phyloP scores from a whole-genome alignment of 345 rosid genomes.

The rapeseed (Brassica napus) region DNA sequence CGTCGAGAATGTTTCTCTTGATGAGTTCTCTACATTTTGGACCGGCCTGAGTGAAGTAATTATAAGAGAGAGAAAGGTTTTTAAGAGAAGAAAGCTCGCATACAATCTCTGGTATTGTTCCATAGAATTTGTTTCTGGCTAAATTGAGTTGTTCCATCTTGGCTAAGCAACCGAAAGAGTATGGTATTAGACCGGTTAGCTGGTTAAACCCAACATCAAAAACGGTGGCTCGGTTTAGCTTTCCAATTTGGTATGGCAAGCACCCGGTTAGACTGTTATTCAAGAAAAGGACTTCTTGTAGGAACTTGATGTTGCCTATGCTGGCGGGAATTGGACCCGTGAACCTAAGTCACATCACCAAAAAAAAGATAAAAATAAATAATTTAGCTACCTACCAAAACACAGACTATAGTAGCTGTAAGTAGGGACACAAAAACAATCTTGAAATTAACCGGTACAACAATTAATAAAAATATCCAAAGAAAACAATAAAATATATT shows the following conservation, averaged over 20 bases:
- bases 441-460: background rate
- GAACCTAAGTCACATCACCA: conserved; percentile 41
- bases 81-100: conserved; percentile 54
- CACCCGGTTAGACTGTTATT: conserved; percentile 77
- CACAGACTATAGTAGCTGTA: background rate
- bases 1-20: conserved; percentile 51
- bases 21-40: conserved; percentile 61
- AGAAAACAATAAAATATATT: background rate
- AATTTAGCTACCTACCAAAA: background rate
- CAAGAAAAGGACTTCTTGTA: conserved; percentile 66
- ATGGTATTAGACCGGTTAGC: conserved; percentile 69
- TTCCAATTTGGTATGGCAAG: conserved; percentile 73
- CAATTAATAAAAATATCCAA: background rate
- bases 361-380: background rate
- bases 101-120: conserved; percentile 65
- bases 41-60: conserved; percentile 66
- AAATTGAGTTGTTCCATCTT: conserved; percentile 69
- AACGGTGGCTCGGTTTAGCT: conserved; percentile 52
- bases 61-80: conserved; percentile 60
- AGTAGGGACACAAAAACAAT: background rate
- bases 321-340: conserved; percentile 59
- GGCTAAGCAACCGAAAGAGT: conserved; percentile 59
- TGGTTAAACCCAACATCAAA: conserved; percentile 58
- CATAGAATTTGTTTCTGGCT: conserved; percentile 58
- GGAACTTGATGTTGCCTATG: conserved; percentile 47